Evolutionary conservation across 2,329 filamentous ascomycete species (phyloP), one percentile per base, ranked within the genome.

Genomic region (Alternaria ventricosa): DNA sequence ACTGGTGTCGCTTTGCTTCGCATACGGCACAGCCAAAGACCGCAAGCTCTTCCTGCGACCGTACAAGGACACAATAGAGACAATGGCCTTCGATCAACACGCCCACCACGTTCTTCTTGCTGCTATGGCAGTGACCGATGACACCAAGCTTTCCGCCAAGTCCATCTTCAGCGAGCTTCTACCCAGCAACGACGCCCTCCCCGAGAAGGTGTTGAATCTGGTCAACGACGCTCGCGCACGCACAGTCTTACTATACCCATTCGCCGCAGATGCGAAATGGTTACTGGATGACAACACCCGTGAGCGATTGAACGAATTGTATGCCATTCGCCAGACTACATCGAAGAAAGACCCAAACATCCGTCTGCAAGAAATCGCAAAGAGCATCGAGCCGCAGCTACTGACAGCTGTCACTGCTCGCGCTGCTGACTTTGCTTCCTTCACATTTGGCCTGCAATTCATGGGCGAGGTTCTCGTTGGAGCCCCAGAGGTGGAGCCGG

Each of bases 91-190:
- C 51, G 95, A 99, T 75, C 79, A 85, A 7, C 82, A 94, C 73
- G 96, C 89, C 2, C 93, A 97, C 76, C 85, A 90, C 66, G 87
- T 98, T 57, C 88, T 99, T 33, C 86, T 98, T 59, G 87, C 94
- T 2, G 93, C 93, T 1, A 94, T 94, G 77, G 96, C 98, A 73
- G 90, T 97, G 53, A 89, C 97, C 53, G 96, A 99, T 72, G 96
- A 99, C 78, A 99, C 96, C 10, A 94, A 96, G 68, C 85, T 97
- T 75, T 92, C 89, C 4, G 86, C 89, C 55, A 98, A 97, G 82
- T 86, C 92, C 30, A 92, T 99, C 68, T 93, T 97, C 80, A 86
- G 92, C 0, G 95, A 98, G 80, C 85, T 99, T 12, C 82, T 97
- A 18, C 92, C 79, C 23, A 65, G 61, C 64, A 77, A 79, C 55